Conservation (phyloP, 352 stramenopile genomes). For the Plasmopara viticola region DNA sequence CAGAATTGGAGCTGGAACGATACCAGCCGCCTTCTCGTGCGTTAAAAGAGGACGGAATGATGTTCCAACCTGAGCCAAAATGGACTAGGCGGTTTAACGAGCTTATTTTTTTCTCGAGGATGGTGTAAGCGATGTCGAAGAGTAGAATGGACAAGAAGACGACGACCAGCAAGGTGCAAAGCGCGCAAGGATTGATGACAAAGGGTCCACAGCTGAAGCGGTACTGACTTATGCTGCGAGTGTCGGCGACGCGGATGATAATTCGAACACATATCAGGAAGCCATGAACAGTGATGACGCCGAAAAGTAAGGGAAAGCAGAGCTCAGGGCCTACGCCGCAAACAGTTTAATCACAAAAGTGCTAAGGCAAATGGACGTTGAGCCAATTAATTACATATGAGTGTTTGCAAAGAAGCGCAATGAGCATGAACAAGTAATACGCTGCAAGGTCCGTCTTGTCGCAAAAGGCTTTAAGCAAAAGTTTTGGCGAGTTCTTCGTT, state of each 20-base stretch:
- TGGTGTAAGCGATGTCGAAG: neutral
- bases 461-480: neutral
- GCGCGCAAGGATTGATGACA: neutral
- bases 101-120: neutral
- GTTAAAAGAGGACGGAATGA: neutral
- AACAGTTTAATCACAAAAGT: neutral
- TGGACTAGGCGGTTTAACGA: neutral
- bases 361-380: neutral
- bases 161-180: neutral
- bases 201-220: neutral
- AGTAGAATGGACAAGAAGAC: neutral
- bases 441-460: neutral
- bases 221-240: neutral
- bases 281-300: too few species aligned
- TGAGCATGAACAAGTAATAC: neutral
- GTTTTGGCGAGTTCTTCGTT: neutral
- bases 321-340: neutral
- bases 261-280: neutral
- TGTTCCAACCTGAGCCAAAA: neutral
- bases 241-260: neutral
- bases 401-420: neutral
- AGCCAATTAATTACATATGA: neutral
- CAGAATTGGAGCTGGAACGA: neutral
- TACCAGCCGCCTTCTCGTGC: neutral
- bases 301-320: neutral